Evolutionary conservation across 2,329 filamentous ascomycete species (phyloP), one percentile per base, ranked within the genome.

Genomic region (Phialophora verrucosa): DNA sequence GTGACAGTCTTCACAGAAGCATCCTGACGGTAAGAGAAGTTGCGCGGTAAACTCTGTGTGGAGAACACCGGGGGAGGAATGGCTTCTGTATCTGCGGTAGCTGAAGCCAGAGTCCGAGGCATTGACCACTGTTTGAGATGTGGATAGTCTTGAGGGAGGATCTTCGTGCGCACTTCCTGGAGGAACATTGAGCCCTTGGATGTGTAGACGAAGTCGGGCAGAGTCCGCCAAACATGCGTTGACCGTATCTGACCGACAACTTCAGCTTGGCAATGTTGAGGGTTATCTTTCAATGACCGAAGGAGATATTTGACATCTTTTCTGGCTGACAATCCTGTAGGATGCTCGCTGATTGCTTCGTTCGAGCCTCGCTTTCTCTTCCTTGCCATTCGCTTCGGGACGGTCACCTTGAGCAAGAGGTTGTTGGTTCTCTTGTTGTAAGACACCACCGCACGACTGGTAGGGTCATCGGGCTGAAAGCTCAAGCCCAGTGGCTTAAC

Each of bases 341-440:
- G 42, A 59, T 82, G 78, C 3, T 83, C 83, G 49, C 83, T 78
- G 74, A 88, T 94, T 0, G 90, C 88, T 4, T 83, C 89, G 63
- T 88, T 76, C 4, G 87, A 88, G n/a, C 92, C 93, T 72, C 89
- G 84, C 80, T 93, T 97, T 65, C 93, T 87, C 78, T 91, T 96
- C 67, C 92, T 87, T 2, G 93, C 93, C 2, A 93, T 97, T 63
- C 92, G 84, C 77, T 89, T 95, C 0, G 95, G 94, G 0, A 98
- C 87, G 0, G 90, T 93, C 63, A 99, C 84, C 76, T 93, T 93
- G 61, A 99, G 83, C 23, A 98, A 84, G 23, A 98, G 81, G 74
- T 97, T 96, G 75, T 93, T 91, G 10, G 92, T 91, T 23, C 86
- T 80, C 35, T 89, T 86, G 74, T 90, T 91, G 50, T 89, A 88